Percentiles rank a stretch among this genome's conserved stretches.
Conservation (phyloP, 257 asterid species). For the Orobanche coerulescens region DNA sequence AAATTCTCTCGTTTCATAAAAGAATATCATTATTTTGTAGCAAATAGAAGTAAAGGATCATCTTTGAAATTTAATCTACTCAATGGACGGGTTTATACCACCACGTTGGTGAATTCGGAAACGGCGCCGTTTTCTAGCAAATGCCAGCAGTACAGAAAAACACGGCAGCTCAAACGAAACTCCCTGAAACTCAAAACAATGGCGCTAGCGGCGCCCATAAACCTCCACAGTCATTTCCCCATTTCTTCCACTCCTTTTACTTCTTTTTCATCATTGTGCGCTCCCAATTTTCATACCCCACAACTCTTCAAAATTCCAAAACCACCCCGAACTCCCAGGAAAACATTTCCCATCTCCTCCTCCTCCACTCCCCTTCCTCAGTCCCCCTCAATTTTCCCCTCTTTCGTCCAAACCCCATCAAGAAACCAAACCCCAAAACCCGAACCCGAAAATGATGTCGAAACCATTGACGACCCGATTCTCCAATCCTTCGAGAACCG, state of each 20-base stretch:
- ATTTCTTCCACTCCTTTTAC: conserved; percentile 24
- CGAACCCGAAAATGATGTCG: conserved; percentile 11
- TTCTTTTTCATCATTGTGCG: conserved; percentile 10
- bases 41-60: too few relatives aligned
- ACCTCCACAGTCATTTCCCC: conserved; percentile 22
- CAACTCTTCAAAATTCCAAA: conserved; percentile 27
- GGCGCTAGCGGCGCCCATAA: conserved; percentile 28
- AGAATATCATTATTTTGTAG: too few relatives aligned
- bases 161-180: neutral
- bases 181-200: conserved; percentile 17
- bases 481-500: conserved; percentile 59
- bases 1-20: too few relatives aligned
- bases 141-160: too few relatives aligned
- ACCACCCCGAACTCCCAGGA: conserved; percentile 16
- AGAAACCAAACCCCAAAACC: conserved; percentile 22
- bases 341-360: conserved; percentile 23
- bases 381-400: conserved; percentile 55
- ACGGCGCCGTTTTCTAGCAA: too few relatives aligned
- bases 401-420: conserved; percentile 58
- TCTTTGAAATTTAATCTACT: too few relatives aligned
- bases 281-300: conserved; percentile 17
- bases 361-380: conserved; percentile 26
- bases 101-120: too few relatives aligned
- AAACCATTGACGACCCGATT: conserved; percentile 49
- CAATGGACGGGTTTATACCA: too few relatives aligned